Evolutionary conservation across 1,284 basidiomycete genomes (phyloP).

Genomic region (Xerocomus nothofagi): DNA sequence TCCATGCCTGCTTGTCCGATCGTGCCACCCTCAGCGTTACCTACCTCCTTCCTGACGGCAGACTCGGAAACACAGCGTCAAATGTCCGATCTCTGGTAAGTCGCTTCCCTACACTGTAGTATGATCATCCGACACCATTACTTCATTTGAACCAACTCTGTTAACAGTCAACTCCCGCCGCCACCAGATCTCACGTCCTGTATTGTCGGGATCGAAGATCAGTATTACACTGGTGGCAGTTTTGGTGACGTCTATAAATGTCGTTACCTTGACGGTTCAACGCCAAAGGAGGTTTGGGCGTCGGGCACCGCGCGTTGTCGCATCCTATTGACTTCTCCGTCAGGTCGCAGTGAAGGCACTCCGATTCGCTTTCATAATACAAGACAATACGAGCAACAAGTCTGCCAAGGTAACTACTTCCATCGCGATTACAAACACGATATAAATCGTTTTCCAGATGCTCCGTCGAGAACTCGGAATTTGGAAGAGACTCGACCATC

Average conservation of each 20-base stretch:
- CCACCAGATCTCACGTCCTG: constrained; percentile 10
- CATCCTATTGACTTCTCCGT: background rate
- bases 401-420: too few relatives aligned
- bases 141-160: background rate
- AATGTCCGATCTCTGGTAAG: background rate
- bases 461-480: constrained; percentile 20
- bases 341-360: constrained; percentile 24
- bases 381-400: background rate
- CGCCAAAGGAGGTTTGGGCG: constrained; percentile 5
- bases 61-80: background rate
- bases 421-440: background rate
- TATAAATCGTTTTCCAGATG: background rate
- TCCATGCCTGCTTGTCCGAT: too few relatives aligned
- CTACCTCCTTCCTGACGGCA: too few relatives aligned
- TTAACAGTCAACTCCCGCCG: background rate
- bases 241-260: constrained; percentile 21
- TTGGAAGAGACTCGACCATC: constrained; percentile 19
- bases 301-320: too few relatives aligned
- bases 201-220: background rate
- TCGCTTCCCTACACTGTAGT: background rate
- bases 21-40: too few relatives aligned
- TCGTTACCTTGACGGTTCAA: background rate
- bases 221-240: constrained; percentile 5
- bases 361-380: constrained; percentile 2
- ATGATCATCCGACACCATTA: background rate